phyloP scores from a whole-genome alignment of 2,329 filamentous ascomycete genomes.

The Stagonosporopsis rhizophila region DNA sequence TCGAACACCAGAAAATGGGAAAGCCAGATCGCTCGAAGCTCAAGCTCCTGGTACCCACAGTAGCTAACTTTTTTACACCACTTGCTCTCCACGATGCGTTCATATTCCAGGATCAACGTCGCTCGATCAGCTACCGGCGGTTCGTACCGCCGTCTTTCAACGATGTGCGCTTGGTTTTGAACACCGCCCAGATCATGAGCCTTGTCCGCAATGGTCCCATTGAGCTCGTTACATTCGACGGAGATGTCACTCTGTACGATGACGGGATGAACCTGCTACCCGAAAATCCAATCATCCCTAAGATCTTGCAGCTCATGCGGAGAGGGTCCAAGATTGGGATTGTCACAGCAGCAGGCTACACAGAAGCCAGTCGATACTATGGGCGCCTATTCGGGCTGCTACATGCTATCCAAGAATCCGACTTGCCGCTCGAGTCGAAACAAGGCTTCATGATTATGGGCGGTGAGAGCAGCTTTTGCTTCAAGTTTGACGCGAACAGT shows the following conservation, averaged over 20 bases:
- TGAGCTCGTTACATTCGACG: conserved; percentile 92
- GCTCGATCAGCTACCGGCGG: conserved; percentile 86
- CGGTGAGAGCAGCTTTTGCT: conserved; percentile 95
- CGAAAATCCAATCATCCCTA: conserved; percentile 76
- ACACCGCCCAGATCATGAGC: conserved; percentile 93
- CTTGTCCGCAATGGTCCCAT: conserved; percentile 77
- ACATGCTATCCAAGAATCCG: conserved; percentile 73
- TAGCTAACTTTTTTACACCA: conserved; percentile 93
- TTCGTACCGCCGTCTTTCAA: conserved; percentile 98
- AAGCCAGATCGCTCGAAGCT: conserved; percentile 82
- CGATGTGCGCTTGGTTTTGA: conserved; percentile 89
- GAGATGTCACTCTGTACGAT: conserved; percentile 91
- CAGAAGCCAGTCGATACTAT: conserved; percentile 85
- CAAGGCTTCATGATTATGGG: conserved; percentile 89
- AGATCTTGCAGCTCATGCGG: conserved; percentile 73
- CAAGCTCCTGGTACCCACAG: conserved; percentile 86
- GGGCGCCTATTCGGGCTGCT: conserved; percentile 85
- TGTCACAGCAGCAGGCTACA: conserved; percentile 95
- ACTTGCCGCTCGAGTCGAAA: conserved; percentile 71
- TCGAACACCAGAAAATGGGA: conserved; percentile 71
- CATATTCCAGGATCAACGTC: conserved; percentile 82
- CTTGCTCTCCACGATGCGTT: conserved; percentile 89
- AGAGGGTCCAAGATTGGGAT: conserved; percentile 88
- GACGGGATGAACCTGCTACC: conserved; percentile 80
- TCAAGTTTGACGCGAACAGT: conserved; percentile 73